Percentiles rank a stretch among this genome's conserved stretches.
These are phyloP conservation scores for Aquilaria yunnanensis DNA, from an alignment of 345 rosid species.

Conservation along the genomic window DNA sequence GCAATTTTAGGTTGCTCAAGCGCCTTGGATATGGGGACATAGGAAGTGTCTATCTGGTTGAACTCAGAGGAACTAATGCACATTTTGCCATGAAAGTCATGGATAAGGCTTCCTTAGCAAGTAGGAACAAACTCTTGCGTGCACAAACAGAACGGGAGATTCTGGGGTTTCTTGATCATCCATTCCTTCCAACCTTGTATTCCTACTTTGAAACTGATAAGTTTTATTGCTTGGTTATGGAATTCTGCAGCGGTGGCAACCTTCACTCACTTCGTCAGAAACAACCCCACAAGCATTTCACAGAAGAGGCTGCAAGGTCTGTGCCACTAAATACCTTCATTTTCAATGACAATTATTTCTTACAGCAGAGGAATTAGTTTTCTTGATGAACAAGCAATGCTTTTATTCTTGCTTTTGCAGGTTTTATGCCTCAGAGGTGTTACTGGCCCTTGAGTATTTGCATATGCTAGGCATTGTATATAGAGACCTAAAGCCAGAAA, in stretches of 20 bases:
- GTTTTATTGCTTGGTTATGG: constrained; percentile 67
- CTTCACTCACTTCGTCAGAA: constrained; percentile 77
- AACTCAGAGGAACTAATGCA: constrained; percentile 62
- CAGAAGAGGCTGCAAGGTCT: constrained; percentile 67
- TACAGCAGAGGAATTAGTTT: no score
- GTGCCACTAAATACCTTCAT: constrained; percentile 1
- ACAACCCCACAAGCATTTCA: constrained; percentile 57
- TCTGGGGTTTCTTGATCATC: constrained; percentile 61
- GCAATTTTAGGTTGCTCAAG: constrained; percentile 74
- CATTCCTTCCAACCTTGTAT: constrained; percentile 59
- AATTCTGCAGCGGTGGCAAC: constrained; percentile 74
- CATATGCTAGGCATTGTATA: constrained; percentile 97
- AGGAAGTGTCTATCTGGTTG: constrained; percentile 66
- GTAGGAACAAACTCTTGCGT: constrained; percentile 74
- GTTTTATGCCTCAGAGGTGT: constrained; percentile 85
- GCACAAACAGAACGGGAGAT: constrained; percentile 71
- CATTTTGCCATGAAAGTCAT: constrained; percentile 78
- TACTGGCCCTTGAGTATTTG: constrained; percentile 81
- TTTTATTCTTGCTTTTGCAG: constrained; percentile 25
- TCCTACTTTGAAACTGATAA: constrained; percentile 66
- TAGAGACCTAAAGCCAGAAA: constrained; percentile 88
- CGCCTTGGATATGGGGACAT: constrained; percentile 91
- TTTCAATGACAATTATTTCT: no score
- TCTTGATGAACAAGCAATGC: no score
- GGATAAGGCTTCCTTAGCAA: constrained; percentile 78